Conservation (phyloP, 164 flowering plant genomes). For the Platanus orientalis region DNA sequence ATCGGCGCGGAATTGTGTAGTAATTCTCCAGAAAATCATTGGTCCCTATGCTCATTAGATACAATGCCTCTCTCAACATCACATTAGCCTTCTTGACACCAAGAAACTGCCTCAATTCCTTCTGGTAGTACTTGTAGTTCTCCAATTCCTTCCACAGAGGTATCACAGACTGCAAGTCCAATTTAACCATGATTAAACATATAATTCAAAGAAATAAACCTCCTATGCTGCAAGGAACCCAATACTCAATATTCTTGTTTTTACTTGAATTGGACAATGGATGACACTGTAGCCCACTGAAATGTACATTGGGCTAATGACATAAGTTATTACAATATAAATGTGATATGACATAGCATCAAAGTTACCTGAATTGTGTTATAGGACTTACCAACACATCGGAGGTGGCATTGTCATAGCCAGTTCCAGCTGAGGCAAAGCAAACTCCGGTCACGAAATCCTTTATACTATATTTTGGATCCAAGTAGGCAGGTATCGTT, state of each 20-base stretch:
- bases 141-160: conserved; percentile 1
- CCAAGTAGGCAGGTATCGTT: conserved; percentile 58
- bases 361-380: too few relatives aligned
- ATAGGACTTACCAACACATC: conserved; percentile 43
- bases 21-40: conserved; percentile 30
- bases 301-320: too few relatives aligned
- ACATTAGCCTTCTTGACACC: neutral
- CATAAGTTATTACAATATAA: too few relatives aligned
- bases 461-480: conserved; percentile 39
- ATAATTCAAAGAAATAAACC: too few relatives aligned
- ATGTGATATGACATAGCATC: too few relatives aligned
- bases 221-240: too few relatives aligned
- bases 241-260: too few relatives aligned
- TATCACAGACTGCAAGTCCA: neutral
- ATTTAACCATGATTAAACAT: too few relatives aligned
- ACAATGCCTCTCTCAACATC: neutral
- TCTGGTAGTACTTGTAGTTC: neutral
- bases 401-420: conserved; percentile 65
- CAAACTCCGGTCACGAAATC: conserved; percentile 64
- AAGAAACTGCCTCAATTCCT: neutral
- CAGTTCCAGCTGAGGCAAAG: conserved; percentile 79
- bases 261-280: too few relatives aligned
- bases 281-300: too few relatives aligned
- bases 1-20: conserved; percentile 24
- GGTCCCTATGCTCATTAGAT: neutral